These are phyloP conservation scores for Pseudozyma hubeiensis DNA, from an alignment of 1,284 basidiomycete species.

Conservation along the genomic window DNA sequence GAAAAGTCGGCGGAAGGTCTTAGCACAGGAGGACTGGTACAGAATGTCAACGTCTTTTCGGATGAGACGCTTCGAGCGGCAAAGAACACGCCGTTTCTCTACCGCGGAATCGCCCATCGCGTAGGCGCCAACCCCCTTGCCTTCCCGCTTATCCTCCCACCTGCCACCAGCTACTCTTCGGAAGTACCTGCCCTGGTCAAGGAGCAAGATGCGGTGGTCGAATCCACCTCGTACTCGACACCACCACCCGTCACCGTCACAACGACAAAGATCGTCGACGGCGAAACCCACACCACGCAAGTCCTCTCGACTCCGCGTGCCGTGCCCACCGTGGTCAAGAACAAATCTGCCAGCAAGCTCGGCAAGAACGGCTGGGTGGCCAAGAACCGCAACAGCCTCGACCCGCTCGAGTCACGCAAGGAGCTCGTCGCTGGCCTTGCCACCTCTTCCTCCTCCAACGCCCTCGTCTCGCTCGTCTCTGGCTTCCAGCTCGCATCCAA, in stretches of 20 bases:
- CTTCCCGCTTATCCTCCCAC: constrained; percentile 83
- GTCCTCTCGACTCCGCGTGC: constrained; percentile 39
- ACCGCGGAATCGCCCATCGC: constrained; percentile 79
- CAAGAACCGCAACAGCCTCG: constrained; percentile 30
- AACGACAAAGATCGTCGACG: constrained; percentile 39
- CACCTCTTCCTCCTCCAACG: constrained; percentile 10
- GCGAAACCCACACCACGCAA: constrained; percentile 21
- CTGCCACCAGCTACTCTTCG: constrained; percentile 72
- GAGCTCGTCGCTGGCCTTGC: constrained; percentile 51
- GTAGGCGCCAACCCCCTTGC: constrained; percentile 84
- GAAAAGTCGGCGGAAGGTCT: constrained; percentile 7
- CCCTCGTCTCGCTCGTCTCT: constrained; percentile 76
- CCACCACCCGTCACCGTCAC: constrained; percentile 39
- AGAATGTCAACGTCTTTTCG: constrained; percentile 64
- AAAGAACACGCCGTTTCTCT: constrained; percentile 74
- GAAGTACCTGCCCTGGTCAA: constrained; percentile 75
- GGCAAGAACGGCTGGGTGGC: constrained; percentile 48
- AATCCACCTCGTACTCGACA: constrained; percentile 36
- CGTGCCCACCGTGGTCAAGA: constrained; percentile 34
- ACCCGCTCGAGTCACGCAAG: constrained; percentile 36
- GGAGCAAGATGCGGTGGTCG: constrained; percentile 14
- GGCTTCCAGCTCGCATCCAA: constrained; percentile 88
- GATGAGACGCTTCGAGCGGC: constrained; percentile 70
- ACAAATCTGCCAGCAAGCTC: constrained; percentile 22
- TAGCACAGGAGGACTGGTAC: constrained; percentile 37